Evolutionary conservation across 164 flowering plant species (phyloP).

Genomic region (Brasenia schreberi): DNA sequence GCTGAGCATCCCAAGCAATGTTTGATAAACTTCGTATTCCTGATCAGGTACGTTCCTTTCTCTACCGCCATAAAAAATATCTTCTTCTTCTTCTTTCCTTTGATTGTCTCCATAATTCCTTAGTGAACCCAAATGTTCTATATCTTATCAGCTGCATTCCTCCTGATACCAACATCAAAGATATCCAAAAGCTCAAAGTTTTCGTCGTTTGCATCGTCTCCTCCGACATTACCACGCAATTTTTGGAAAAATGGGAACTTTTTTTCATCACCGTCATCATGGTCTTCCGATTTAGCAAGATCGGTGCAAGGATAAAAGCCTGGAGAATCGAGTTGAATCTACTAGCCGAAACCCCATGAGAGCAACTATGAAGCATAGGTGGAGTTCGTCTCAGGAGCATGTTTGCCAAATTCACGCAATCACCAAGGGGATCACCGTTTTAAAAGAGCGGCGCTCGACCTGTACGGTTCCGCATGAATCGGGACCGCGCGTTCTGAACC

Average conservation of each 20-base stretch:
- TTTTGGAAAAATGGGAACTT: background rate
- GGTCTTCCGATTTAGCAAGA: background rate
- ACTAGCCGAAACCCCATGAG: background rate
- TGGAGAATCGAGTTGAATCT: background rate
- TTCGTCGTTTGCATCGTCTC: background rate
- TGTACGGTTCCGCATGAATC: too few relatives aligned
- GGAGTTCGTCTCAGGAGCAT: background rate
- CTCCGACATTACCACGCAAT: background rate
- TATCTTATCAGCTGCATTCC: background rate
- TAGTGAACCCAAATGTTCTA: background rate
- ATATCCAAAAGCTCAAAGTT: background rate
- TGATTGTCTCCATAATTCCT: background rate
- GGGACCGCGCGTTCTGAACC: too few relatives aligned
- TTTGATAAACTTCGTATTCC: conserved; percentile 35
- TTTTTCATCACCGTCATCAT: background rate
- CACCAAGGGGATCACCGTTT: too few relatives aligned
- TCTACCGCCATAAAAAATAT: too few relatives aligned
- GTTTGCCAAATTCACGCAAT: background rate
- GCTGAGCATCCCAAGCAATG: conserved; percentile 67
- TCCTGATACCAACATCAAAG: background rate
- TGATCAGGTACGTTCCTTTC: too few relatives aligned
- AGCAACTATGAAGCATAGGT: background rate
- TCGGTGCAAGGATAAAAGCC: background rate
- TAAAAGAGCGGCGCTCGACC: too few relatives aligned
- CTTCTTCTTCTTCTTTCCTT: background rate